phyloP scores from a whole-genome alignment of 371 early-diverging fungal species.

The Rhizopus stolonifer region DNA sequence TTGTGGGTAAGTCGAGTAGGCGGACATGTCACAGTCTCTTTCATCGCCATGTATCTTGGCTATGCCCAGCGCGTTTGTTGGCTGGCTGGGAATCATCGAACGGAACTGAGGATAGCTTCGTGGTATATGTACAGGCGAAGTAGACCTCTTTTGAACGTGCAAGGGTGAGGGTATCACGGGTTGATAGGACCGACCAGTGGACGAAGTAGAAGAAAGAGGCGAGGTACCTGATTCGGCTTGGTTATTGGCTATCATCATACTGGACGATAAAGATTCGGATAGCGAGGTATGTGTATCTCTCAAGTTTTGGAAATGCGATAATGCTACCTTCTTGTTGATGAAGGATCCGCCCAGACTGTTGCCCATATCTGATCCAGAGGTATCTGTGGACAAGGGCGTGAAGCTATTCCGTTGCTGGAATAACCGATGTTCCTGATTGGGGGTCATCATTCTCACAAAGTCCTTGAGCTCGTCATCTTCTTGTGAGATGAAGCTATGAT shows the following conservation, averaged over 20 bases:
- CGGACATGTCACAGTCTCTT: slow-evolving; percentile 9
- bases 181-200: slow-evolving; percentile 26
- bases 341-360: slow-evolving; percentile 6
- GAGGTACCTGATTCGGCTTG: slow-evolving; percentile 3
- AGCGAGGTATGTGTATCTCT: slow-evolving; percentile 32
- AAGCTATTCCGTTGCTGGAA: slow-evolving; percentile 26
- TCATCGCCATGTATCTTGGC: slow-evolving; percentile 1
- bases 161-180: slow-evolving; percentile 26
- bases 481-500: slow-evolving; percentile 23
- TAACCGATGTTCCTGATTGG: slow-evolving; percentile 50
- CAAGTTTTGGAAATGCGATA: slow-evolving; percentile 37
- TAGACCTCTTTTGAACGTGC: slow-evolving; percentile 18
- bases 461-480: slow-evolving; percentile 57
- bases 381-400: slow-evolving; percentile 4
- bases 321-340: slow-evolving; percentile 13
- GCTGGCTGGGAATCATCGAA: slow-evolving; percentile 5
- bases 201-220: slow-evolving; percentile 25
- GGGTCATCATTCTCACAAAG: slow-evolving; percentile 62
- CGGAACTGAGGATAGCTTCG: slow-evolving; percentile 20
- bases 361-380: slow-evolving; percentile 3
- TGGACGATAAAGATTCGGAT: slow-evolving; percentile 25
- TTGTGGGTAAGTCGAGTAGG: slow-evolving; percentile 29
- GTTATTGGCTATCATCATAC: slow-evolving; percentile 10
- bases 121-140: slow-evolving; percentile 27
- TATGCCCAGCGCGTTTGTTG: slow-evolving; percentile 4